Percentiles rank a stretch among this genome's conserved stretches.
Conservation (phyloP, 1,284 basidiomycete genomes). For the Papiliotrema nemorosa region DNA sequence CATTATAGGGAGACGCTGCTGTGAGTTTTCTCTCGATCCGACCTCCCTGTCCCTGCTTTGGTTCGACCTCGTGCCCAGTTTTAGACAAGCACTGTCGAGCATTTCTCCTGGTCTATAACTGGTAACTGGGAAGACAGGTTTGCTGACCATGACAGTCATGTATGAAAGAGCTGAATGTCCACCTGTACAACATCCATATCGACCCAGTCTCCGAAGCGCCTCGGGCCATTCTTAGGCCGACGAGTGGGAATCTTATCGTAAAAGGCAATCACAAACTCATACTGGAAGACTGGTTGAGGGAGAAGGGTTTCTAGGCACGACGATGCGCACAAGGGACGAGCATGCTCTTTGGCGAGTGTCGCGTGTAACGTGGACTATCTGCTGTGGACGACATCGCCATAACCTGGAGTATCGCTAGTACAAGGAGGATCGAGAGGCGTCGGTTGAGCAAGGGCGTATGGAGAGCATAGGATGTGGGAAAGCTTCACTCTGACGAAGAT, state of each 20-base stretch:
- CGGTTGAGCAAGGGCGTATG: no score
- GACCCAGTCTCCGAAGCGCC: slow-evolving; percentile 3
- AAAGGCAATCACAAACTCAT: not conserved
- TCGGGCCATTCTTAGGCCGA: not conserved
- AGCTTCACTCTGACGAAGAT: no score
- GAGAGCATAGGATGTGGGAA: no score
- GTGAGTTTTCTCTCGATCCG: not conserved
- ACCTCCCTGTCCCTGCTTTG: not conserved
- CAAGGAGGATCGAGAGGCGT: no score
- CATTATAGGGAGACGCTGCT: not conserved
- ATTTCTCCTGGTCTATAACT: not conserved
- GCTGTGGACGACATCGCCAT: no score
- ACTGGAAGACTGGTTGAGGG: not conserved
- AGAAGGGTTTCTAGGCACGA: slow-evolving; percentile 2
- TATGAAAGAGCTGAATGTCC: slow-evolving; percentile 2
- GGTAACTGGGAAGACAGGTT: not conserved
- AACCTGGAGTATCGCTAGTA: no score
- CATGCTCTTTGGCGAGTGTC: no score
- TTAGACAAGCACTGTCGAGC: not conserved
- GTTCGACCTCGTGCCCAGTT: not conserved
- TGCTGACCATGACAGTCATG: not conserved
- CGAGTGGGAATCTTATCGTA: not conserved
- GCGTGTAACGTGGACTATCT: no score
- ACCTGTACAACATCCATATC: slow-evolving; percentile 2
- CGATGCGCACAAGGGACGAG: no score